phyloP scores from a whole-genome alignment of 2,329 filamentous ascomycete genomes.

The Xylariaceae sp. region DNA sequence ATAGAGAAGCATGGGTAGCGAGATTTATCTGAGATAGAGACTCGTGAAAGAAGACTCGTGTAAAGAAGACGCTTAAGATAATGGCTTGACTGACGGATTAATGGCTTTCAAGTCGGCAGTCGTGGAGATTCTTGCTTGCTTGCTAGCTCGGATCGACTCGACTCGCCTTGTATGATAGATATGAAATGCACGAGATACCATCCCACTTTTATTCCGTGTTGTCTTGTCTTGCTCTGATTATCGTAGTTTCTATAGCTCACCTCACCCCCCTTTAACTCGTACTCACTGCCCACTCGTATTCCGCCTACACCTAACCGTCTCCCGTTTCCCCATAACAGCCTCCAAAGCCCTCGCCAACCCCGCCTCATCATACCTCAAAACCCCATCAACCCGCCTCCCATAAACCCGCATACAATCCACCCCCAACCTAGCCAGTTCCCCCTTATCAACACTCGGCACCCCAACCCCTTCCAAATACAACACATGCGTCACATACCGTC shows the following conservation, averaged over 20 bases:
- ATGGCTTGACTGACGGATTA: too few relatives aligned
- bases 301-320: slow-evolving; percentile 38
- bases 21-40: not conserved
- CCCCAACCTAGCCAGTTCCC: slow-evolving; percentile 56
- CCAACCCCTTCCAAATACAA: slow-evolving; percentile 69
- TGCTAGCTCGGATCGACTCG: too few relatives aligned
- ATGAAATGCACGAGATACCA: slow-evolving; percentile 21
- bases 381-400: slow-evolving; percentile 54
- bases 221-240: slow-evolving; percentile 2
- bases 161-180: slow-evolving; percentile 26
- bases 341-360: slow-evolving; percentile 71
- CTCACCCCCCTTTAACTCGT: too few relatives aligned
- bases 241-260: not conserved
- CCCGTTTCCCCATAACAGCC: slow-evolving; percentile 62
- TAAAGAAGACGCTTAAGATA: too few relatives aligned
- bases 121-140: too few relatives aligned
- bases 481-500: slow-evolving; percentile 71
- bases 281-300: slow-evolving; percentile 39
- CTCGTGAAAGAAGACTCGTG: too few relatives aligned
- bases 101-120: too few relatives aligned
- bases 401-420: slow-evolving; percentile 76
- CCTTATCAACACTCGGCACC: slow-evolving; percentile 65
- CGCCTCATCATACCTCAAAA: slow-evolving; percentile 67
- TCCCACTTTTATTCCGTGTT: not conserved
- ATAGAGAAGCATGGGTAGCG: slow-evolving; percentile 4